Evolutionary conservation across 2,329 filamentous ascomycete species (phyloP), one percentile per base, ranked within the genome.

Genomic region (Arthrinium puccinioides): DNA sequence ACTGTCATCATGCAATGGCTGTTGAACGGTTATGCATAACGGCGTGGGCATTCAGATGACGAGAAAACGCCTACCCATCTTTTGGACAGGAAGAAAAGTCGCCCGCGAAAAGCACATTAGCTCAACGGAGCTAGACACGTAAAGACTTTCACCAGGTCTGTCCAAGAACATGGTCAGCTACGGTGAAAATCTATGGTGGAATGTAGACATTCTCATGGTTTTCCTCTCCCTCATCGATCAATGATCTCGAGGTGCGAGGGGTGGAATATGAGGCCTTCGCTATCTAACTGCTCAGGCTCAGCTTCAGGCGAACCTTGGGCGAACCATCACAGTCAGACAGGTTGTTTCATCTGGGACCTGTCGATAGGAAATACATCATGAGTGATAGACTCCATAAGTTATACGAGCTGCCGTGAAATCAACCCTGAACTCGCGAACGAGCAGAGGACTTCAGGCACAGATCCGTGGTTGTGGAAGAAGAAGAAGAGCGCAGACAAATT

Each of bases 291-390:
- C 67, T 66, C 67, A 69, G 77, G 75, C 76, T 87, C 82, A 82
- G 82, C 67, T 70, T 73, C 71, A 64, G 67, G 51, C 67, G 60
- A n/a, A n/a, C n/a, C n/a, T n/a, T n/a, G n/a, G 64, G 74, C 80
- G 80, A 85, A 71, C 77, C 76, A 19, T 73, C 75, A 76, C 73
- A 71, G 66, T 67, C 63, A 64, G 63, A 68, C 66, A 62, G 69
- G 36, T 70, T 66, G 63, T 67, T 92, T 76, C 56, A 63, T 95
- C 82, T 94, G 63, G 86, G 82, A 92, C 81, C 85, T 92, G 88
- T 94, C 87, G 84, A 88, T 86, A 79, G 83, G 84, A 89, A 70
- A 87, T 84, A 84, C 82, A 88, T 78, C 84, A 87, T 80, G 50
- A 60, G 62, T 64, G 76, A 80, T 86, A 83, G n/a, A 80, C 82